Evolutionary conservation across 805 yeast species (phyloP), one percentile per base, ranked within the genome.

Genomic region (Lipomyces orientalis): DNA sequence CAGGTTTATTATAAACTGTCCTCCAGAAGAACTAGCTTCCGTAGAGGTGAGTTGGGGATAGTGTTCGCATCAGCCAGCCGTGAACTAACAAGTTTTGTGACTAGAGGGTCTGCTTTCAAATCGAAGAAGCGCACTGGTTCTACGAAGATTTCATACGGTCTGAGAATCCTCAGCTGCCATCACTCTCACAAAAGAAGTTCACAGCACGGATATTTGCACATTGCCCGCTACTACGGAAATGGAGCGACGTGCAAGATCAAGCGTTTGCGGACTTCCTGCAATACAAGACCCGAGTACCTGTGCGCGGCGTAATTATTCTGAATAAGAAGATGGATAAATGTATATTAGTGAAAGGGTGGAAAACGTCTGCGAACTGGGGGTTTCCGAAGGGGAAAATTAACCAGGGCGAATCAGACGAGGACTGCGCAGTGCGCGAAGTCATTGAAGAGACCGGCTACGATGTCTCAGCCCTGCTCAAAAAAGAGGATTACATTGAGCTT

Each of bases 71-170:
- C 49, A 12, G 4, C n/a, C 56, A 14, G 29, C 37, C 9, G 31
- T 19, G 2, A 34, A 4, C 33, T 37, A 46, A 49, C n/a, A 3
- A 16, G 2, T 9, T 54, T 34, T 39, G 9, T 75, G 77, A 56
- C 77, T 76, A 10, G 76, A 84, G 99, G 75, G 90, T 93, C 33
- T 86, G 93, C 75, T 95, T 95, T 80, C 97, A 93, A 77, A 88
- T 95, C 54, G 99, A 95, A 81, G 98, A 95, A 78, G 99, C 99
- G 1, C 97, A 93, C 73, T 95, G 99, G 99, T 95, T 90, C 76
- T 95, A 93, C 79, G 85, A 90, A 60, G 99, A 95, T 79, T 93
- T 89, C 74, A 83, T 89, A 12, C 84, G 93, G 46, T 85, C 84
- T 46, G 79, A 88, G 73, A 90, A 92, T 76, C 93, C 95, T 2